phyloP scores from a whole-genome alignment of 306 rosid species.

The Astragalus membranaceus region DNA sequence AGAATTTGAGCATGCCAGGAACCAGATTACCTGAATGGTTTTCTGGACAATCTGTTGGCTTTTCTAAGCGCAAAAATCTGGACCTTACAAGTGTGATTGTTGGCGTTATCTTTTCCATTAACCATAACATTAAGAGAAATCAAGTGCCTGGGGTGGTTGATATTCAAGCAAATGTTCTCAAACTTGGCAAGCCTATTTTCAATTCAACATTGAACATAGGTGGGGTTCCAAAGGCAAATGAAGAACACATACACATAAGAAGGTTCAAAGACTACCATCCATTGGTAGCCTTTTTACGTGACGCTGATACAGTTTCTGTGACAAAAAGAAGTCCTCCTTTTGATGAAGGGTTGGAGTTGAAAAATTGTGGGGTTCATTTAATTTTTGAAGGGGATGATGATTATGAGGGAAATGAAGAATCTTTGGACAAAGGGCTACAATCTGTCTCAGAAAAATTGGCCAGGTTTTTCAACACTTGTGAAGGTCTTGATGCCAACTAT shows the following conservation, averaged over 20 bases:
- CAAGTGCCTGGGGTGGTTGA: conserved; percentile 24
- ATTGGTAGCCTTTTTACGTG: conserved; percentile 26
- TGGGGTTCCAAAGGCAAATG: conserved; percentile 45
- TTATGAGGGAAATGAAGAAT: conserved; percentile 49
- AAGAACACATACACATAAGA: conserved; percentile 48
- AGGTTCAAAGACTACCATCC: conserved; percentile 25
- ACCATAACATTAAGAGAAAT: conserved; percentile 19
- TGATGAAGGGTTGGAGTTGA: conserved; percentile 40
- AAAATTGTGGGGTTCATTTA: conserved; percentile 36
- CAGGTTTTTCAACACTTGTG: conserved; percentile 26
- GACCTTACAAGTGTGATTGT: conserved; percentile 34
- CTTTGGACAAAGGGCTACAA: conserved; percentile 24
- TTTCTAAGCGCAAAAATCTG: conserved; percentile 33
- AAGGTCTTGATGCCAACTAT: background rate
- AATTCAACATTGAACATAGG: conserved; percentile 13
- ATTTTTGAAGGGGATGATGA: conserved; percentile 61
- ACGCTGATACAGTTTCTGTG: conserved; percentile 38
- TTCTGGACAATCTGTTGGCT: conserved; percentile 30
- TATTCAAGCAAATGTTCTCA: conserved; percentile 38
- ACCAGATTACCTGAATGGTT: conserved; percentile 54
- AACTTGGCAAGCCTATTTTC: conserved; percentile 16
- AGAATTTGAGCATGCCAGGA: conserved; percentile 58
- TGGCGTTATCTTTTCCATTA: conserved; percentile 42
- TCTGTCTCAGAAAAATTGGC: conserved; percentile 52
- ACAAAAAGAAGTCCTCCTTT: conserved; percentile 22